Conservation (phyloP, 2,329 filamentous ascomycete genomes). For the Dichotomopilus funicola region DNA sequence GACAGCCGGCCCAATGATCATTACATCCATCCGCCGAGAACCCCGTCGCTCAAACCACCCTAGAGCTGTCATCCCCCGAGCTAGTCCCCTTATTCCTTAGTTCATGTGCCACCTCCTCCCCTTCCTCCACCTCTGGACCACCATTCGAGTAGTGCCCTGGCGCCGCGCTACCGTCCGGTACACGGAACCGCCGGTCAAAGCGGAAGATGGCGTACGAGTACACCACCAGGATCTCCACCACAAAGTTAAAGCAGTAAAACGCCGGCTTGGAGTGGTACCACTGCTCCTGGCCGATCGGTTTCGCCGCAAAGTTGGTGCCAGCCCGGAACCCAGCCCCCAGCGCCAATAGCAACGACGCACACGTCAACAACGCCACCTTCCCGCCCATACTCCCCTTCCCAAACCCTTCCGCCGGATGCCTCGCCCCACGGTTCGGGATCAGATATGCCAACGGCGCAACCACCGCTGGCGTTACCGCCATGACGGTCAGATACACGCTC, state of each 20-base stretch:
- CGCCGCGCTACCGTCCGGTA: conserved; percentile 61
- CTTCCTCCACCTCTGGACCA: not conserved
- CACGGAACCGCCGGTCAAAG: conserved; percentile 67
- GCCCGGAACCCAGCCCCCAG: conserved; percentile 65
- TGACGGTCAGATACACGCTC: conserved; percentile 54
- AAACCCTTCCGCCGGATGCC: conserved; percentile 46
- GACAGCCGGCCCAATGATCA: too few species aligned
- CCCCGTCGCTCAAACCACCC: not conserved
- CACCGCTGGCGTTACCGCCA: conserved; percentile 60
- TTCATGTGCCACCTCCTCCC: not conserved
- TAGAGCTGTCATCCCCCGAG: not conserved
- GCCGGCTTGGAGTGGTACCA: conserved; percentile 65
- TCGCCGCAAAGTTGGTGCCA: conserved; percentile 49
- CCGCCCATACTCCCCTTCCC: conserved; percentile 59
- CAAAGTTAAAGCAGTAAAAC: conserved; percentile 78
- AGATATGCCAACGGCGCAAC: conserved; percentile 38
- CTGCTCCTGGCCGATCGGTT: conserved; percentile 47
- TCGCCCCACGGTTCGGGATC: conserved; percentile 1
- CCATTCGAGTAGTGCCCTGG: conserved; percentile 42
- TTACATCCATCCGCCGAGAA: too few species aligned
- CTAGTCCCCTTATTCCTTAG: too few species aligned
- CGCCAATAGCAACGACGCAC: conserved; percentile 52
- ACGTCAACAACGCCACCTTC: conserved; percentile 58
- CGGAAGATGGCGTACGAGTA: conserved; percentile 59
- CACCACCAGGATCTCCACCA: conserved; percentile 66